Percentiles rank a stretch among this genome's conserved stretches.
Conservation (phyloP, 768 basidiomycete genomes). For the Mycena pura region DNA sequence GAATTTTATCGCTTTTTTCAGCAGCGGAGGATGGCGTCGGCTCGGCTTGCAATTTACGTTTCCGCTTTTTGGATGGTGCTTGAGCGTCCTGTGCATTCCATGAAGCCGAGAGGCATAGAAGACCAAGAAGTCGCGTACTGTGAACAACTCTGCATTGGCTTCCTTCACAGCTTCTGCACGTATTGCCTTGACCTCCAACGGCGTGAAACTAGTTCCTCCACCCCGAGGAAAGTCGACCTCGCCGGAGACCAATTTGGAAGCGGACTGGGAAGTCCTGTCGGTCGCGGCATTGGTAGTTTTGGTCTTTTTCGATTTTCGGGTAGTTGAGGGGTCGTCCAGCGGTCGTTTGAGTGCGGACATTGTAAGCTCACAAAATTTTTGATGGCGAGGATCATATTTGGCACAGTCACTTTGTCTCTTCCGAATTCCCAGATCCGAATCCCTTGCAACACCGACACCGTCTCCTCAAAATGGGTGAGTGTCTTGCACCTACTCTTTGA, state of each 20-base stretch:
- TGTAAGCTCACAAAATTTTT: no score
- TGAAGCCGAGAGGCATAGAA: not conserved
- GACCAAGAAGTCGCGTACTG: constrained; percentile 43
- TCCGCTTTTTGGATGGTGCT: constrained; percentile 51
- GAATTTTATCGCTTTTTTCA: constrained; percentile 62
- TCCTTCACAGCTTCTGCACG: constrained; percentile 86
- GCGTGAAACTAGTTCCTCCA: constrained; percentile 88
- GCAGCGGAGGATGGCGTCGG: constrained; percentile 37
- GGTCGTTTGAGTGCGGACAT: constrained; percentile 68
- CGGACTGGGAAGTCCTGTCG: constrained; percentile 37
- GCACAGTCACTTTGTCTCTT: no score
- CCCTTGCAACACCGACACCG: no score
- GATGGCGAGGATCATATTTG: no score
- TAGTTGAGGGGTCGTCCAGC: constrained; percentile 58
- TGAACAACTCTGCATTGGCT: constrained; percentile 80
- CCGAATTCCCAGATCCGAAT: no score
- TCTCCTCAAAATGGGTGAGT: constrained; percentile 41
- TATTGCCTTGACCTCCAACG: constrained; percentile 86
- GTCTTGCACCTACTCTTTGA: not conserved
- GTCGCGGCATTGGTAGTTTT: constrained; percentile 46
- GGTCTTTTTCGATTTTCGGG: constrained; percentile 65
- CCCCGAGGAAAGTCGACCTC: constrained; percentile 96
- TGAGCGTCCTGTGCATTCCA: constrained; percentile 46
- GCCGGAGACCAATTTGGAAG: constrained; percentile 55
- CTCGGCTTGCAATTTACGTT: constrained; percentile 52